Conservation (phyloP, 768 basidiomycete genomes). For the Podaxis sp. region DNA sequence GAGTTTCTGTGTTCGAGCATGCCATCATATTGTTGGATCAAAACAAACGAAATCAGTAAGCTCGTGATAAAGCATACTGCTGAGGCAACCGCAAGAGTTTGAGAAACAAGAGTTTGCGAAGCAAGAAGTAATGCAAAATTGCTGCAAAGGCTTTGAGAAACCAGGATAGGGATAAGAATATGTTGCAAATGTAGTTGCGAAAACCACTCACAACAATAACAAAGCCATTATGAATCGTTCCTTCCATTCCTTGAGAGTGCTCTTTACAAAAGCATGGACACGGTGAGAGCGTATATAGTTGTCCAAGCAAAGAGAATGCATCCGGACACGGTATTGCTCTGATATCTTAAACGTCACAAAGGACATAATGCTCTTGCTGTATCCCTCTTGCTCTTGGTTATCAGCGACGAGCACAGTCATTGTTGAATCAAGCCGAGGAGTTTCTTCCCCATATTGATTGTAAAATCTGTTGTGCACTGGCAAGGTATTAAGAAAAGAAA, state of each 20-base stretch:
- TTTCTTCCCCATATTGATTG: slow-evolving; percentile 59
- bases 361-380: slow-evolving; percentile 35
- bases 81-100: slow-evolving; percentile 31
- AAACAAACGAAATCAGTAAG: slow-evolving; percentile 32
- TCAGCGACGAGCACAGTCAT: slow-evolving; percentile 43
- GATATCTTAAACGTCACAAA: slow-evolving; percentile 48
- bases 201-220: slow-evolving; percentile 28
- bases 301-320: slow-evolving; percentile 55
- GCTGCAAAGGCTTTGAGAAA: slow-evolving; percentile 31
- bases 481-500: background rate
- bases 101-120: slow-evolving; percentile 28
- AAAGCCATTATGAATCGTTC: slow-evolving; percentile 28
- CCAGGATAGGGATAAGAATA: background rate
- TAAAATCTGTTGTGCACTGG: slow-evolving; percentile 51
- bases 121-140: slow-evolving; percentile 33
- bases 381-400: slow-evolving; percentile 30
- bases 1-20: slow-evolving; percentile 34
- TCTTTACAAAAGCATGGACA: slow-evolving; percentile 49
- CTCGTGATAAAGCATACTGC: slow-evolving; percentile 34
- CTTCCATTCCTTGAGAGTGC: slow-evolving; percentile 51
- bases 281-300: slow-evolving; percentile 52
- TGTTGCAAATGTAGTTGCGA: background rate
- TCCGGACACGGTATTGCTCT: slow-evolving; percentile 34
- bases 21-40: slow-evolving; percentile 38
- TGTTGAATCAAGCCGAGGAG: slow-evolving; percentile 52